Base-by-base conservation (phyloP, 2,329 filamentous ascomycete species). In the Pestalotiopsis sp. region DNA sequence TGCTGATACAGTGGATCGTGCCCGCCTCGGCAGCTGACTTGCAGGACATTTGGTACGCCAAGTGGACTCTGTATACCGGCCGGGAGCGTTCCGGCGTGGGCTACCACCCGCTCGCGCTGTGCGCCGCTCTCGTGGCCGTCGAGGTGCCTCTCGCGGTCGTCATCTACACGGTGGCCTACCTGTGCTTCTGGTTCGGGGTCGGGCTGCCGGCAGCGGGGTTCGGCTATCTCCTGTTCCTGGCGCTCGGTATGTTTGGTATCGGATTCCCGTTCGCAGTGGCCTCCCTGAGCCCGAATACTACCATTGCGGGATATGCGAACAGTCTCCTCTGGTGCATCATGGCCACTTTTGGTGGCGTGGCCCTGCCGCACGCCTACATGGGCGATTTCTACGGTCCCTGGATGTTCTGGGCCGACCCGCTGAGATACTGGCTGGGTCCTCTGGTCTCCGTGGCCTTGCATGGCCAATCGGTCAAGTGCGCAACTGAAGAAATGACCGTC, bases 351-450 rank as follows among this genome's bases (percentile, higher is more conserved):
- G 96, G 93, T 75, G 94, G 94, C 79, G 94, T 97, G 70, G 92
- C 93, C 0, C 92, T 97, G 64, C 92, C 94, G 0, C 88, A 90
- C 58, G 87, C 91, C 0, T 90, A 93, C 79, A 96, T 97, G 81
- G 91, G 93, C 1, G 83, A 81, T 2, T 94, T 94, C 82, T 96
- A 92, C 92, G 87, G 91, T 45, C 85, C 87, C 1, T 96, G 93
- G 93, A 84, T 96, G 11, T 95, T 94, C 82, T 85, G 95, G 79
- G 89, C 96, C n/a, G 90, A 94, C 76, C 94, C 94, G 3, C 94
- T 96, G 79, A 97, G 93, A 0, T 89, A 93, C 6, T 88, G 96
- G 38, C 93, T 97, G 74, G 86, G 91, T 63, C 93, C 93, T 67
- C 94, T 94, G 84, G 88, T 95, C n/a, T 90, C 92, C 2, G 95